Base-by-base conservation (phyloP, 2,329 filamentous ascomycete genomes). In the Helotiales sp. region DNA sequence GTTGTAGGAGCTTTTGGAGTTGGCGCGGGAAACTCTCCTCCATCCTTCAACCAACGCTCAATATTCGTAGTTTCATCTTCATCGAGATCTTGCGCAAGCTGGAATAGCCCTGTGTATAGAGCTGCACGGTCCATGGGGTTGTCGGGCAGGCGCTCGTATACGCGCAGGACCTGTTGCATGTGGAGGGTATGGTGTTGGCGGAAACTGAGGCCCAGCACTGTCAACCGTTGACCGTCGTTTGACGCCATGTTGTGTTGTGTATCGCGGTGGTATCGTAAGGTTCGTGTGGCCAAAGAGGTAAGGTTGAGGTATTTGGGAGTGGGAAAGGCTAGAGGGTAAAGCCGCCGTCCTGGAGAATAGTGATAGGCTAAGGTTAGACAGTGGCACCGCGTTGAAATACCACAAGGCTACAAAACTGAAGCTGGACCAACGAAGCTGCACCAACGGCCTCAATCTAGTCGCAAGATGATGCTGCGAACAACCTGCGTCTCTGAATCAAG, bases 121-220 rank as follows among this genome's bases (percentile, higher is more conserved):
- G 53, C 48, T 19, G 47, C 19, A 22, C 63, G 55, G 44, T 59
- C 52, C 5, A 46, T 34, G 6, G 55, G 54, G 2, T 53, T 58
- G 0, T 29, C 38, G 5, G 66, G 64, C 2, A 66, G 44, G 9
- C 34, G 10, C 2, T 42, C 30, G 30, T 65, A 64, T 8, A 55
- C 27, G 13, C 61, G 56, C 6, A 67, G 40, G n/a, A 67, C 49
- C 53, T 66, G 58, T 33, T 63, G 58, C 59, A 67, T 67, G 2
- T 55, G 54, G 5, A 62, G 36, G 10, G 42, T 58, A 47, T 67
- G 60, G 33, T 67, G 64, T 24, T 67, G 42, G 8, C 58, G 55
- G 46, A 63, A 65, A 13, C 22, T 57, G n/a, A 67, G 58, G 10
- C 66, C 64, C 22, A 67, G 66, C n/a, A 64, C 61, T 5, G 46